Evolutionary conservation across 2,329 filamentous ascomycete genomes (phyloP), one percentile per base, ranked within the genome.

Genomic region (Ophiostoma ulmi): DNA sequence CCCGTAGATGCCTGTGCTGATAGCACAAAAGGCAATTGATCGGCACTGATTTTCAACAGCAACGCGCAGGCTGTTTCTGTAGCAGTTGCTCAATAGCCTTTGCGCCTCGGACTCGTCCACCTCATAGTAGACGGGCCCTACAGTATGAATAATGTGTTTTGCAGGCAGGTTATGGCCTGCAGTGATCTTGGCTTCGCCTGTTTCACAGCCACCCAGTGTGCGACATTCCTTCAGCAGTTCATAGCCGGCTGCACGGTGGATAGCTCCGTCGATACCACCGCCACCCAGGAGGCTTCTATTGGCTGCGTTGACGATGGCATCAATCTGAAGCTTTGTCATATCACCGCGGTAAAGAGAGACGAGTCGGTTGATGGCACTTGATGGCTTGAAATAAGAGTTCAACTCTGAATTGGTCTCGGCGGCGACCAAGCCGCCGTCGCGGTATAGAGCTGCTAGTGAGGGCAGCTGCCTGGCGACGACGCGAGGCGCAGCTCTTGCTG

Each of bases 281-380:
- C 95, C 95, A 70, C 94, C 93, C 0, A 91, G 84, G 0, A 98
- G 87, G 1, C 85, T 85, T 11, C 80, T 81, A 79, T 98, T 98
- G 64, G 95, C 94, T 0, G 95, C 94, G 78, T 98, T 98, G 78
- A 98, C 94, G 75, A 97, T 95, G 74, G 91, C 90, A 77, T 93
- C 92, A 65, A 93, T 85, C 41, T 84, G 78, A 4, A 98, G 86
- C 17, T 84, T 88, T 17, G 94, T 97, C 79, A 98, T 96, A 79
- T 97, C 93, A 75, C 88, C 87, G 71, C 87, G 86, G 74, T 93
- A 84, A 52, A 94, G 81, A 65, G 86, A 87, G 75, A 97, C 84
- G 73, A 87, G 88, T 77, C 87, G 80, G 81, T 96, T 96, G 80
- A 91, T 82, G 11, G 79, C 75, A 70, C 84, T 78, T n/a, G 85